Conservation (phyloP, 352 stramenopile species). For the Phytophthora nicotianae region DNA sequence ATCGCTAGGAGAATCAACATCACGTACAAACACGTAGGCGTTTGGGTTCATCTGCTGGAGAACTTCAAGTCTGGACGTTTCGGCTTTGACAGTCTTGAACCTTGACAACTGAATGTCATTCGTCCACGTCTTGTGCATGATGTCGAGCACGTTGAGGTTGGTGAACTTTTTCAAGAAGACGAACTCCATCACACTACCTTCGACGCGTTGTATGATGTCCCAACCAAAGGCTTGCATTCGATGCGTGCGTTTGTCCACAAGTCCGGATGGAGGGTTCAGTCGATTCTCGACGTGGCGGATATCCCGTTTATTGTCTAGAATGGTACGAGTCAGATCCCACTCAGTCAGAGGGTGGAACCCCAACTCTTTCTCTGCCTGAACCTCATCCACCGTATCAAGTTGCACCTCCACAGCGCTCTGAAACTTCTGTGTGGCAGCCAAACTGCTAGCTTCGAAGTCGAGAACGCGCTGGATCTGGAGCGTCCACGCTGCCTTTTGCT, state of each 20-base stretch:
- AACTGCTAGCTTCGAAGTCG: conserved; percentile 27
- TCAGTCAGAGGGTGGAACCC: conserved; percentile 36
- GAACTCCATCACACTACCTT: conserved; percentile 38
- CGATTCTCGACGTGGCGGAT: conserved; percentile 28
- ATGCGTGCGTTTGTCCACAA: conserved; percentile 6
- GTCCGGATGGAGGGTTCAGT: conserved; percentile 9
- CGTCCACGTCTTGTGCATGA: conserved; percentile 44
- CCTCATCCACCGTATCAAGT: conserved; percentile 17
- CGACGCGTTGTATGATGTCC: conserved; percentile 36
- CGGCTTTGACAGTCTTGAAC: conserved; percentile 41
- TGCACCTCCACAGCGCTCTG: not conserved
- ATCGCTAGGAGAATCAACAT: conserved; percentile 35
- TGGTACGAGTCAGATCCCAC: conserved; percentile 31
- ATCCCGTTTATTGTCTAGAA: conserved; percentile 30
- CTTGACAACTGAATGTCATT: conserved; percentile 31
- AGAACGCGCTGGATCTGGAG: conserved; percentile 18
- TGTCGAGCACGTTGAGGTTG: conserved; percentile 27
- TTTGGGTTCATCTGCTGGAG: conserved; percentile 36
- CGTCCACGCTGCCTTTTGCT: conserved; percentile 33
- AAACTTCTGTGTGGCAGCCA: not conserved
- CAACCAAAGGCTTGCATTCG: conserved; percentile 37
- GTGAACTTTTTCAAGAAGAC: conserved; percentile 41
- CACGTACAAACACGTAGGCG: conserved; percentile 37
- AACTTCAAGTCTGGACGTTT: conserved; percentile 36
- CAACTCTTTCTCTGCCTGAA: conserved; percentile 32